Conservation (phyloP, 768 basidiomycete genomes). For the Trametes sanguinea region DNA sequence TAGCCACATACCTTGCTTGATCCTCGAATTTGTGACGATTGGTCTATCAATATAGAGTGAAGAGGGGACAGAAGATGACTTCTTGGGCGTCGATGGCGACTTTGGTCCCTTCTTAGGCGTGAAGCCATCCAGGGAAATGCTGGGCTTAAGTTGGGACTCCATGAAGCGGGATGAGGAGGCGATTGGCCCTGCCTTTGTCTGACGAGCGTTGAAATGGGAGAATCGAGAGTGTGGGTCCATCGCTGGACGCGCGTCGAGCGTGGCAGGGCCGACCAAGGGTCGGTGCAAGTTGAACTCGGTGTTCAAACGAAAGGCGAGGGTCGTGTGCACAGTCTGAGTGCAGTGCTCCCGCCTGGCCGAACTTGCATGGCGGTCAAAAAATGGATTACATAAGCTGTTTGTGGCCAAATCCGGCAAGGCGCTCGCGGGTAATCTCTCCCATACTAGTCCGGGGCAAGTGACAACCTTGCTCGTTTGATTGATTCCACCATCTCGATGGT, state of each 20-base stretch:
- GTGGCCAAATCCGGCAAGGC: not conserved
- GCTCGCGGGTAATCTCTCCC: not conserved
- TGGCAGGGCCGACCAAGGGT: not conserved
- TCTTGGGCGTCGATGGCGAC: constrained; percentile 24
- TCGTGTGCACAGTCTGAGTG: not conserved
- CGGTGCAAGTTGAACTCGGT: not conserved
- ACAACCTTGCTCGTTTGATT: too few species aligned
- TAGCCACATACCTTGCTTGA: constrained; percentile 51
- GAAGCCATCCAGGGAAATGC: constrained; percentile 47
- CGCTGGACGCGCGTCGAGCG: constrained; percentile 2
- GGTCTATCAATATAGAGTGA: constrained; percentile 44
- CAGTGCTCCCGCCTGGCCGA: not conserved
- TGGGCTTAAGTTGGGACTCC: constrained; percentile 38
- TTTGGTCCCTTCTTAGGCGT: constrained; percentile 38
- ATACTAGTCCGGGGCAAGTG: not conserved
- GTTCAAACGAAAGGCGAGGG: not conserved
- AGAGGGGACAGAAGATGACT: constrained; percentile 29
- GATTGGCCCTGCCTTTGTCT: constrained; percentile 66
- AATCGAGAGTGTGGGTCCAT: constrained; percentile 82
- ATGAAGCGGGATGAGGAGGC: constrained; percentile 47
- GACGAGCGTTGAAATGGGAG: constrained; percentile 74
- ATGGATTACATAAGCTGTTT: constrained; percentile 18
- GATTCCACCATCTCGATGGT: too few species aligned
- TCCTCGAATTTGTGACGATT: constrained; percentile 76
- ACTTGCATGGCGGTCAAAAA: constrained; percentile 16